Evolutionary conservation across 768 basidiomycete species (phyloP), one percentile per base, ranked within the genome.

Genomic region (Pleurotus giganteus): DNA sequence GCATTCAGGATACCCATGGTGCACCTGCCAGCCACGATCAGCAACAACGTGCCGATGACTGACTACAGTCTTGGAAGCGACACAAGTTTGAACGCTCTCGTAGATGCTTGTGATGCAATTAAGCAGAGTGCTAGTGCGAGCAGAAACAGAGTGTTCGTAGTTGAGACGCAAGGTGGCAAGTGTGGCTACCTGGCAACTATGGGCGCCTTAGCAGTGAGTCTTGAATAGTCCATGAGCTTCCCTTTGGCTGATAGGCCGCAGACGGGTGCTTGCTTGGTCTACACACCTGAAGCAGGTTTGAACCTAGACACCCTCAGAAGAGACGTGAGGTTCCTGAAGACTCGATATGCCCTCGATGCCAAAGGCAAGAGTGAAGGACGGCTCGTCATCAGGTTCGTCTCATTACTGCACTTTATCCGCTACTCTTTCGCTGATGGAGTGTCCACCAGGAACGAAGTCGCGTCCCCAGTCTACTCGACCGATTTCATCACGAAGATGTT

Each of bases 81-180:
- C 66, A 99, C 97, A n/a, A 91, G 90, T 69, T 75, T 99, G 78
- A 99, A 98, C 69, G 94, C 95, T 2, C 78, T 99, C 27, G 94
- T 98, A 51, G 92, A 95, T 57, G 97, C 97, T 4, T 98, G 96
- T 66, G 97, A 99, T 71, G 87, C 95, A 37, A 98, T 99, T 74
- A 97, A 95, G 74, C 97, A 99, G 78, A 95, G 93, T 65, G 97
- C 97, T 8, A 91, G 91, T 53, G 96, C 97, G 4, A 97, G 94
- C 65, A 72, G 97, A 58, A 94, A 98, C 69, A 78, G 97, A 39
- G 97, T 98, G 56, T 99, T 99, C 66, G 90, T 98, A 1, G 93
- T 99, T 15, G 96, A 99, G 72, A 98, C 95, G 0, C 97, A 98
- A 69, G 97, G 97, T 46, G 97, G 96, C 7, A 88, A 89, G 66